Evolutionary conservation across 2,329 filamentous ascomycete species (phyloP).

Genomic region (Ramularia endophylla): DNA sequence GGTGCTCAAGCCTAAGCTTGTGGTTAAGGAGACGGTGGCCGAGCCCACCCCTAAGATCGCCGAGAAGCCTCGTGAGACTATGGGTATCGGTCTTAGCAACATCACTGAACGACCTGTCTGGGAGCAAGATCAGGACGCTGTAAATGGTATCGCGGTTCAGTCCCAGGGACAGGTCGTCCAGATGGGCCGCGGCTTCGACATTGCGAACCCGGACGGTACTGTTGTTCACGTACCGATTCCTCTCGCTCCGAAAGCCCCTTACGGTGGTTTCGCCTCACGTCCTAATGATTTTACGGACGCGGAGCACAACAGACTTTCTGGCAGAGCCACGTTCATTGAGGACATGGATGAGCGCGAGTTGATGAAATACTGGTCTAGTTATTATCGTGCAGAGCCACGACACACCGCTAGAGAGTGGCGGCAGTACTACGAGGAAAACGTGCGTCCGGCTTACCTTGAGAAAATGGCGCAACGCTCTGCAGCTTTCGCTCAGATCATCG

Average conservation of each 20-base stretch:
- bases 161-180: neutral
- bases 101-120: neutral
- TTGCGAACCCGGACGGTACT: conserved; percentile 7
- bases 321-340: conserved; percentile 18
- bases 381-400: neutral
- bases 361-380: too few relatives aligned
- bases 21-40: too few relatives aligned
- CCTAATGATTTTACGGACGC: neutral
- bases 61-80: neutral
- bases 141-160: neutral
- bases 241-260: neutral
- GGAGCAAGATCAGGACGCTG: neutral
- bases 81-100: conserved; percentile 4
- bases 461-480: conserved; percentile 5
- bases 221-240: conserved; percentile 3
- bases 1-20: too few relatives aligned
- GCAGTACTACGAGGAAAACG: conserved; percentile 19
- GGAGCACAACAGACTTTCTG: conserved; percentile 18
- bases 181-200: conserved; percentile 8
- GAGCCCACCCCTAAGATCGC: neutral
- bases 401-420: conserved; percentile 17
- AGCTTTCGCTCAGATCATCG: too few relatives aligned
- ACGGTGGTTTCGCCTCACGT: neutral
- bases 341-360: conserved; percentile 13
- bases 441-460: conserved; percentile 16